These are phyloP conservation scores for Cichorium intybus DNA, from an alignment of 140 eudicot species.

Conservation along the genomic window DNA sequence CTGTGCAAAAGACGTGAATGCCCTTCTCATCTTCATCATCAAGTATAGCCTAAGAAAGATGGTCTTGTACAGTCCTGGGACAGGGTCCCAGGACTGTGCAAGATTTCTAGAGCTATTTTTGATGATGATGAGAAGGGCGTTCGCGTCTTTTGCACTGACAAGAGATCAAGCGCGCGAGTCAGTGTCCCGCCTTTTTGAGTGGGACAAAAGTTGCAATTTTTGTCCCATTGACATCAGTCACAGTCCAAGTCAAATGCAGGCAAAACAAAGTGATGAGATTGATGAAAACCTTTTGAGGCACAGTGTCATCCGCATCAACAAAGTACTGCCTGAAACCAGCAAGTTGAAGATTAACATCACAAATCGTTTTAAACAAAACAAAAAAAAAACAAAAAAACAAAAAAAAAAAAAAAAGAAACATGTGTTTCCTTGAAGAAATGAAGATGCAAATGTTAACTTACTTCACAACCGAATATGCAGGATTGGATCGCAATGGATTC, in stretches of 20 bases:
- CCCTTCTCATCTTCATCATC: too few species aligned
- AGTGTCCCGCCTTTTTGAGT: too few species aligned
- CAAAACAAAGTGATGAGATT: neutral
- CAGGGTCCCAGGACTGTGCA: too few species aligned
- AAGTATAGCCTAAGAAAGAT: too few species aligned
- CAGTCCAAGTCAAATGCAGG: neutral
- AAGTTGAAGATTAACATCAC: constrained; percentile 5
- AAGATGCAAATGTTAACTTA: constrained; percentile 39
- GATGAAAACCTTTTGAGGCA: constrained; percentile 74
- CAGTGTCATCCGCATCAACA: constrained; percentile 86
- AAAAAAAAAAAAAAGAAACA: neutral
- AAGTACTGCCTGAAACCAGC: constrained; percentile 84
- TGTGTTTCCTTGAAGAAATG: neutral
- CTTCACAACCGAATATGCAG: constrained; percentile 96
- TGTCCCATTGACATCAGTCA: neutral
- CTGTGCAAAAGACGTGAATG: too few species aligned
- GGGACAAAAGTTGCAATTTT: neutral
- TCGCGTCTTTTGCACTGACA: too few species aligned
- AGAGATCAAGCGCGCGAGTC: too few species aligned
- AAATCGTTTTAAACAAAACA: neutral
- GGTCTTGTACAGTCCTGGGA: too few species aligned
- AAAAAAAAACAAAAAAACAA: neutral
- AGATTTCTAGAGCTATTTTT: too few species aligned
- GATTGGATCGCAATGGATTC: constrained; percentile 85
- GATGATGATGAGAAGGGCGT: too few species aligned